These are phyloP conservation scores for Melampsora abietis-canadensis DNA, from an alignment of 1,284 basidiomycete species.

Conservation along the genomic window DNA sequence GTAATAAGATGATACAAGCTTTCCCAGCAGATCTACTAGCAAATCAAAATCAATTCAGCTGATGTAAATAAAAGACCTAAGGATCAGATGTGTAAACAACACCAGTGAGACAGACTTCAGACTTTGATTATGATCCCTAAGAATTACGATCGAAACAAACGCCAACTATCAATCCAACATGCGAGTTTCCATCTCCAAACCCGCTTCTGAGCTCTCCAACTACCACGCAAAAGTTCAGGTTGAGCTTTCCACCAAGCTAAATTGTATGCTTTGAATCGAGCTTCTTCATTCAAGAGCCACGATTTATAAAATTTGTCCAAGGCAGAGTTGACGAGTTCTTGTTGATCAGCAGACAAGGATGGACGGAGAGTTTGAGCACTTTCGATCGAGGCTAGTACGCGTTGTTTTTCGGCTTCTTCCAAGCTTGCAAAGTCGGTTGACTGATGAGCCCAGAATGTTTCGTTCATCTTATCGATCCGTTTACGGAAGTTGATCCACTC, in stretches of 20 bases:
- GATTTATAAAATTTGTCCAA: constrained; percentile 18
- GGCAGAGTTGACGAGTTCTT: neutral
- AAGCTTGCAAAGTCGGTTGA: constrained; percentile 46
- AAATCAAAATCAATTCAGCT: no score
- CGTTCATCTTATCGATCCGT: constrained; percentile 49
- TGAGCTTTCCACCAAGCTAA: constrained; percentile 15
- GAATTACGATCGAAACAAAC: no score
- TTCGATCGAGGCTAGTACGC: neutral
- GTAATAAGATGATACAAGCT: no score
- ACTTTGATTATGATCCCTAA: no score
- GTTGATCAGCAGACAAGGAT: neutral
- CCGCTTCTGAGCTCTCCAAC: constrained; percentile 13
- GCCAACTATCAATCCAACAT: constrained; percentile 1
- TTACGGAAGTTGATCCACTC: constrained; percentile 48
- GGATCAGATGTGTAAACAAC: no score
- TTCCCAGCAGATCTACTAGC: no score
- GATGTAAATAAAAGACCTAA: no score
- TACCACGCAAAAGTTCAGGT: constrained; percentile 12
- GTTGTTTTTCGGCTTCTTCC: constrained; percentile 28
- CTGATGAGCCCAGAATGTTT: constrained; percentile 48
- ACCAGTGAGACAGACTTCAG: no score
- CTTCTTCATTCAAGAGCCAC: constrained; percentile 14
- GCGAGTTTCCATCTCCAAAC: constrained; percentile 24
- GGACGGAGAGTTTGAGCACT: constrained; percentile 9
- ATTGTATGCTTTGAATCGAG: constrained; percentile 9